Base-by-base conservation (phyloP, 176 grass and related monocot genomes). In the Ensete ventricosum region DNA sequence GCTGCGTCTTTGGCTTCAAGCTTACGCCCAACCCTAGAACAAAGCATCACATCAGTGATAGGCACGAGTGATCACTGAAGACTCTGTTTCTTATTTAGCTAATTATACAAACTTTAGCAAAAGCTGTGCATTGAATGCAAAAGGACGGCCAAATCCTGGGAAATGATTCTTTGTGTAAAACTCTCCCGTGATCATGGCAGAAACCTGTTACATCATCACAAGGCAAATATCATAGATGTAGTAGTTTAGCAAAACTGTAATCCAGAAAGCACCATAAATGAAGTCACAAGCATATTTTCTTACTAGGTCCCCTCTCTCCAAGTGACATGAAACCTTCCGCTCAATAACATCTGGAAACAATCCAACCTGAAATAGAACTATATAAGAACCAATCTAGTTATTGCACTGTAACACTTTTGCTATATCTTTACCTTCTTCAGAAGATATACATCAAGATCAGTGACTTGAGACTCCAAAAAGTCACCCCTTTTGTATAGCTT, bases 131-230 rank as follows among this genome's bases (percentile, higher is more conserved):
- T 86, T 88, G 82, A 90, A 91, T 72, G 90, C 80, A 73, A 88
- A 98, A 76, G 94, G 94, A 20, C 94, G 85, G 77, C 88, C 94
- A 84, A 98, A 98, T 85, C 94, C 94, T 1, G 90, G 90, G 66
- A 98, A 98, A 26, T 93, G 94, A 63, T 98, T 89, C 84, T 88
- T 93, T 77, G 80, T 86, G 76, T 98, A 98, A 84, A 93, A 98
- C 78, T 93, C 95, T 79, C 76, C 84, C 65, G 95, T 98, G 58
- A 98, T 89, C 68, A 91, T 80, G 77, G 95, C 95, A n/a, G 95
- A 98, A 19, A 98, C 90, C 90, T 98, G 58, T 77, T 67, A 62
- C 53, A 50, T 21, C 67, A 51, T 71, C 52, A 11, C 74, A 74
- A 66, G 14, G 0, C 50, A 76, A 74, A 48, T 69, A 60, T 65